Percentiles rank a stretch among this genome's conserved stretches.
These are phyloP conservation scores for Talaromyces sp. DNA, from an alignment of 2,329 filamentous ascomycete species.

Conservation along the genomic window DNA sequence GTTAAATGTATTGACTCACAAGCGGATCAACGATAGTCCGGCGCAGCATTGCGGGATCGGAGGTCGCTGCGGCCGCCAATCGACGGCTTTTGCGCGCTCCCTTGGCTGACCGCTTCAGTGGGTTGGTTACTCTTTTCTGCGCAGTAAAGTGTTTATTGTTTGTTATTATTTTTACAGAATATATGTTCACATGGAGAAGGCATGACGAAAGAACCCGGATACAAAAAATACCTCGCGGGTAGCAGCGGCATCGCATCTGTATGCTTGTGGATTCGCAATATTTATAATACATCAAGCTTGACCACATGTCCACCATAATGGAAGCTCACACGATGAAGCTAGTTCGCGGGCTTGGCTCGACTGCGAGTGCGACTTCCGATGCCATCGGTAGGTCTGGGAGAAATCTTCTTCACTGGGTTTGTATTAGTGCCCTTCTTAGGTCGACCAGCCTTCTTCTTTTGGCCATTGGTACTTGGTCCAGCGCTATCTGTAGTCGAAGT, in stretches of 20 bases:
- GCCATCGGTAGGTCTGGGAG: conserved; percentile 24
- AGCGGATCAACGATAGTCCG: conserved; percentile 9
- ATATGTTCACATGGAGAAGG: background rate
- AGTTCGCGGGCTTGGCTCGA: conserved; percentile 26
- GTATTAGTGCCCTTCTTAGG: conserved; percentile 27
- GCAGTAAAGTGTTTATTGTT: no score
- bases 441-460: conserved; percentile 26
- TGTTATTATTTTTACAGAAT: background rate
- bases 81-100: background rate
- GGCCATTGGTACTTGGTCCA: conserved; percentile 15
- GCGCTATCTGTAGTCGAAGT: conserved; percentile 2
- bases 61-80: background rate
- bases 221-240: background rate
- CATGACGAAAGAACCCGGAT: background rate
- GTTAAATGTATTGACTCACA: conserved; percentile 10
- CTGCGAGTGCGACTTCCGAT: conserved; percentile 37
- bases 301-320: background rate
- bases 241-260: background rate
- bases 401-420: conserved; percentile 21
- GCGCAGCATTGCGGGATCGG: conserved; percentile 10
- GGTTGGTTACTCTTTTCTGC: no score
- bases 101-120: no score
- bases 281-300: background rate
- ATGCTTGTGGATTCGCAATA: background rate
- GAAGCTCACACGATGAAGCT: background rate